Conservation (phyloP, 2,329 filamentous ascomycete species). For the Pleoardoris graminearum region DNA sequence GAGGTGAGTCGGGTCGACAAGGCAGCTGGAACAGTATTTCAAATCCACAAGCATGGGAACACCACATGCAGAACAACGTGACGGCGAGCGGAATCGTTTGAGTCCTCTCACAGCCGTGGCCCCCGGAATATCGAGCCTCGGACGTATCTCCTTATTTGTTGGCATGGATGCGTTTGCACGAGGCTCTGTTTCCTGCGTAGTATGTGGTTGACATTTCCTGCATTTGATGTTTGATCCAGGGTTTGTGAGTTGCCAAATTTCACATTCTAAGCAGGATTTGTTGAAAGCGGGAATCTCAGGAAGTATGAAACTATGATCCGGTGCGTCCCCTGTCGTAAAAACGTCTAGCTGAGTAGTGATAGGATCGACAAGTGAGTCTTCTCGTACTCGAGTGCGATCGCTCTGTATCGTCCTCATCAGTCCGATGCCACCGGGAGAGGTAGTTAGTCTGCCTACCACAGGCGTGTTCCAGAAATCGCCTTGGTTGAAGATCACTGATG, state of each 20-base stretch:
- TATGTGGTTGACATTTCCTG: slow-evolving; percentile 22
- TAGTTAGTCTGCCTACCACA: slow-evolving; percentile 6
- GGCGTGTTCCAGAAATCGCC: slow-evolving; percentile 16
- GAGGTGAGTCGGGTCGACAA: slow-evolving; percentile 6
- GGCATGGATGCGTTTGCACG: not conserved
- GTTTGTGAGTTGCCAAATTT: slow-evolving; percentile 29
- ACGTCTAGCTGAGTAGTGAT: slow-evolving; percentile 26
- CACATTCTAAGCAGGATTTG: slow-evolving; percentile 26
- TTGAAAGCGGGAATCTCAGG: slow-evolving; percentile 12
- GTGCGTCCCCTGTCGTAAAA: slow-evolving; percentile 21
- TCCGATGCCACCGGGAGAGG: not conserved
- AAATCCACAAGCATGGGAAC: slow-evolving; percentile 21
- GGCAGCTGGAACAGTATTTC: slow-evolving; percentile 21
- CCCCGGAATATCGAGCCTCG: slow-evolving; percentile 15
- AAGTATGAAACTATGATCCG: slow-evolving; percentile 13
- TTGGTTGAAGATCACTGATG: slow-evolving; percentile 8
- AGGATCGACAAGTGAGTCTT: slow-evolving; percentile 21
- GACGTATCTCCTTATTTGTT: slow-evolving; percentile 10
- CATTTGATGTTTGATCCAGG: slow-evolving; percentile 27
- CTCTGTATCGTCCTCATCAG: not conserved
- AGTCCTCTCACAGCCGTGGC: not conserved
- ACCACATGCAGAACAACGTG: slow-evolving; percentile 31
- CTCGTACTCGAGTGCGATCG: slow-evolving; percentile 9
- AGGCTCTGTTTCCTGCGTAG: slow-evolving; percentile 3
- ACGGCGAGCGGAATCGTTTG: not conserved